phyloP scores from a whole-genome alignment of 257 asterid species.

The Petunia axillaris region DNA sequence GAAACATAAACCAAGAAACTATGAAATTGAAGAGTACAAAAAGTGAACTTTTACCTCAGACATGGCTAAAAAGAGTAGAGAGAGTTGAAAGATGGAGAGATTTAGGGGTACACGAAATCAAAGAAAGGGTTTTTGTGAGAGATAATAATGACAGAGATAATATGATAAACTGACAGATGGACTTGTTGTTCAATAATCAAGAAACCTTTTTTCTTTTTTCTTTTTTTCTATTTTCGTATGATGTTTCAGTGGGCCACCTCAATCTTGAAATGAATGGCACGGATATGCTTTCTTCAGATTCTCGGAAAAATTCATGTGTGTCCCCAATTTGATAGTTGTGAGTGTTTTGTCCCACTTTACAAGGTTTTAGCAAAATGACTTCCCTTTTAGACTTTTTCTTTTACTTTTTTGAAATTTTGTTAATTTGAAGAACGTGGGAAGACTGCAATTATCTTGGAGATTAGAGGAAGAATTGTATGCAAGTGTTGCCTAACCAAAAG shows the following conservation, averaged over 20 bases:
- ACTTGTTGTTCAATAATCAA: background rate
- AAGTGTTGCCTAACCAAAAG: too few species aligned
- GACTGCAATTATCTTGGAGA: background rate
- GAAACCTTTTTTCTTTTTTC: background rate
- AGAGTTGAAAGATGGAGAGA: slow-evolving; percentile 18
- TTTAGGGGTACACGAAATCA: slow-evolving; percentile 29
- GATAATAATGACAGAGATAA: background rate
- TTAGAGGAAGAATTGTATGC: too few species aligned
- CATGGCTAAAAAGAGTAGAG: slow-evolving; percentile 38
- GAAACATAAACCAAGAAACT: background rate
- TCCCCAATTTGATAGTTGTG: too few species aligned
- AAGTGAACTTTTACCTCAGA: slow-evolving; percentile 40
- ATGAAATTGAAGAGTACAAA: background rate
- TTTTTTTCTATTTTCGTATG: background rate
- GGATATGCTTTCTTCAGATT: slow-evolving; percentile 41
- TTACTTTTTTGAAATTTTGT: background rate
- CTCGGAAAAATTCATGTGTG: background rate
- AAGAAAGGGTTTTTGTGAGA: slow-evolving; percentile 22
- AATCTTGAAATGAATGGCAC: slow-evolving; percentile 52
- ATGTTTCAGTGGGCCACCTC: slow-evolving; percentile 45
- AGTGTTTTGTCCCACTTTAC: too few species aligned
- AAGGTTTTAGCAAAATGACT: too few species aligned
- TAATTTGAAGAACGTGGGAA: too few species aligned
- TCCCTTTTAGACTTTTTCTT: too few species aligned
- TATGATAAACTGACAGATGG: slow-evolving; percentile 18